Percentiles rank a stretch among this genome's conserved stretches.
These are phyloP conservation scores for Fusarium pseudocircinatum DNA, from an alignment of 2,329 filamentous ascomycete genomes.

Conservation along the genomic window DNA sequence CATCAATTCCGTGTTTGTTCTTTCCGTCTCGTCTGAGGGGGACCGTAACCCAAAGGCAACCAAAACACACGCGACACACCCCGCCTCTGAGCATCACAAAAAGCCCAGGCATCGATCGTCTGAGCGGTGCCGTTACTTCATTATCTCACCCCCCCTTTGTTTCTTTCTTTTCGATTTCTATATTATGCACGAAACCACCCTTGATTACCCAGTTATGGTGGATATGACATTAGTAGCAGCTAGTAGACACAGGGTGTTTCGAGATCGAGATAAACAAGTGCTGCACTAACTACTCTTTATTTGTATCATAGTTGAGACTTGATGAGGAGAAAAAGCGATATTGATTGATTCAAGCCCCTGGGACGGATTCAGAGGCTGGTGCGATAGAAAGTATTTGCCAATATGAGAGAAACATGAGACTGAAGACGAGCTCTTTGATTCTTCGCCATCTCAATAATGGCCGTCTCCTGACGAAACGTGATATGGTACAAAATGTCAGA, in stretches of 20 bases:
- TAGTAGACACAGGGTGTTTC: background rate
- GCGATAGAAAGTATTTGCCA: constrained; percentile 14
- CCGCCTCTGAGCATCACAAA: background rate
- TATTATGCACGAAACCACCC: constrained; percentile 25
- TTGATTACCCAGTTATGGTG: background rate
- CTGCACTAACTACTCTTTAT: constrained; percentile 27
- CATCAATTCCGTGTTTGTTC: constrained; percentile 2
- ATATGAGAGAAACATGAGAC: constrained; percentile 3
- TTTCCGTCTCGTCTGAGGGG: constrained; percentile 1
- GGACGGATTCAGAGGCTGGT: constrained; percentile 3
- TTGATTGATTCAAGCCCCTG: background rate
- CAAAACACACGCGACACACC: background rate
- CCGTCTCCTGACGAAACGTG: background rate
- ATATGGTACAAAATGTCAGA: background rate
- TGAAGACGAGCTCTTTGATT: constrained; percentile 18
- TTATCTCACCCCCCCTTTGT: background rate
- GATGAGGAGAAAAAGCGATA: background rate
- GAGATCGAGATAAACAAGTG: background rate
- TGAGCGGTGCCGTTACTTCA: background rate
- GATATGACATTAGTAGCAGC: background rate
- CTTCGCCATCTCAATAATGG: background rate
- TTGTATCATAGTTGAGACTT: constrained; percentile 31
- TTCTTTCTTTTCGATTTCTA: constrained; percentile 10
- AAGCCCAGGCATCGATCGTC: constrained; percentile 1
- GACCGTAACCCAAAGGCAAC: background rate